These are phyloP conservation scores for Ceratocystis cacaofunesta DNA, from an alignment of 2,329 filamentous ascomycete genomes.

Conservation along the genomic window DNA sequence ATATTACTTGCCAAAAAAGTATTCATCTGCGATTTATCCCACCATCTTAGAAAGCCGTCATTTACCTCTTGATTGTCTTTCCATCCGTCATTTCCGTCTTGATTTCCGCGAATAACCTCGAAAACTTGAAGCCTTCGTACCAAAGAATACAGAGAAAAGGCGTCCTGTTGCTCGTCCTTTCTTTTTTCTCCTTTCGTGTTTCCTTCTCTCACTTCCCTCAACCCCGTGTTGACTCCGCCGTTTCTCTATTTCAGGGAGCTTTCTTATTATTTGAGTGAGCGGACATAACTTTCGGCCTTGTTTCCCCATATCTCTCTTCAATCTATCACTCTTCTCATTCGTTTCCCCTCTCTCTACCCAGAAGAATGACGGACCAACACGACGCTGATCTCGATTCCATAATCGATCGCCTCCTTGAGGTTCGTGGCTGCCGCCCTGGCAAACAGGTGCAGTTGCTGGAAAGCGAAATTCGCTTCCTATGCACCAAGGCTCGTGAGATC, in stretches of 20 bases:
- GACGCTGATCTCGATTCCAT: constrained; percentile 98
- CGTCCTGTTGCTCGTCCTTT: neutral
- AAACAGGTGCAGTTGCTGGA: constrained; percentile 98
- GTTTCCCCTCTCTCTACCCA: neutral
- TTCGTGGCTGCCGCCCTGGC: constrained; percentile 90
- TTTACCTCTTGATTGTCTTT: constrained; percentile 1
- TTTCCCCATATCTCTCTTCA: neutral
- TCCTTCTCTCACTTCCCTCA: neutral
- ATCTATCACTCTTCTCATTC: constrained; percentile 4
- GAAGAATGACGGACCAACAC: constrained; percentile 47
- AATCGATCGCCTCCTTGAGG: constrained; percentile 95
- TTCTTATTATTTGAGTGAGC: neutral
- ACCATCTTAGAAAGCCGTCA: constrained; percentile 2
- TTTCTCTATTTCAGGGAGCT: constrained; percentile 5
- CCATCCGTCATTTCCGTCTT: neutral
- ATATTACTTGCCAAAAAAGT: neutral
- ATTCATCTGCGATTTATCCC: neutral
- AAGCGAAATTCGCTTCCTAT: constrained; percentile 89
- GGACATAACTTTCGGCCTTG: constrained; percentile 1
- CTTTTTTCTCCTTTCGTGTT: neutral
- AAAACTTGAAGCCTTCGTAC: neutral
- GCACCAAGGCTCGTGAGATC: constrained; percentile 97
- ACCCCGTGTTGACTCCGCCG: constrained; percentile 8
- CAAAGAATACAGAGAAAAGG: neutral
- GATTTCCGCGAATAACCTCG: neutral